Evolutionary conservation across 1,284 basidiomycete genomes (phyloP).

Genomic region (Cryptococcus sp.): DNA sequence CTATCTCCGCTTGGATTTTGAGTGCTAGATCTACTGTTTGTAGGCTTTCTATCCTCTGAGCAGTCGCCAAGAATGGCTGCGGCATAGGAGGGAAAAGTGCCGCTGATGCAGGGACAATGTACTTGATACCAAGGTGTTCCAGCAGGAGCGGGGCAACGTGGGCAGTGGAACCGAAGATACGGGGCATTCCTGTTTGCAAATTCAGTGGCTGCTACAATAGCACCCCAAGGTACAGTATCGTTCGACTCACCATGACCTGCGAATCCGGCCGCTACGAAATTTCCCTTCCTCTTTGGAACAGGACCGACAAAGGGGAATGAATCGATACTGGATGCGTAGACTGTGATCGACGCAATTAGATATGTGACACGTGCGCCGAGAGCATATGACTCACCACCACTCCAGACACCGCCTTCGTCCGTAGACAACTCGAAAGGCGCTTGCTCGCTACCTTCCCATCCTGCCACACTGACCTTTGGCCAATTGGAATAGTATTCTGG

Average conservation of each 20-base stretch:
- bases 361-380: too few species aligned
- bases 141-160: constrained; percentile 20
- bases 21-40: constrained; percentile 8
- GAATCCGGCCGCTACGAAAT: constrained; percentile 28
- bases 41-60: constrained; percentile 18
- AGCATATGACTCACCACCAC: constrained; percentile 19
- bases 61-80: constrained; percentile 18
- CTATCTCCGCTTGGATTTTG: constrained; percentile 6
- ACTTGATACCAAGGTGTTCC: constrained; percentile 7
- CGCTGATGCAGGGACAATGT: constrained; percentile 1
- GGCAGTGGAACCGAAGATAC: constrained; percentile 27
- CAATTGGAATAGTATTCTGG: constrained; percentile 24
- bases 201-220: not conserved
- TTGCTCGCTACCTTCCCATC: constrained; percentile 19
- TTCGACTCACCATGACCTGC: constrained; percentile 26
- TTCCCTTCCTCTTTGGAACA: constrained; percentile 16
- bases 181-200: constrained; percentile 23
- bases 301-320: constrained; percentile 25
- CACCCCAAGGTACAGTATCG: not conserved
- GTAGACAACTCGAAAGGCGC: constrained; percentile 17
- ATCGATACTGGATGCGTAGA: constrained; percentile 22
- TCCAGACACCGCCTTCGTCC: constrained; percentile 30
- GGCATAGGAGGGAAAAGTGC: constrained; percentile 21
- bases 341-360: constrained; percentile 1
- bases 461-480: constrained; percentile 20